A percentile compares a stretch with the other conserved stretches of the same genome.
These are phyloP conservation scores for Termitomyces sp. DNA, from an alignment of 768 basidiomycete genomes.

Conservation along the genomic window DNA sequence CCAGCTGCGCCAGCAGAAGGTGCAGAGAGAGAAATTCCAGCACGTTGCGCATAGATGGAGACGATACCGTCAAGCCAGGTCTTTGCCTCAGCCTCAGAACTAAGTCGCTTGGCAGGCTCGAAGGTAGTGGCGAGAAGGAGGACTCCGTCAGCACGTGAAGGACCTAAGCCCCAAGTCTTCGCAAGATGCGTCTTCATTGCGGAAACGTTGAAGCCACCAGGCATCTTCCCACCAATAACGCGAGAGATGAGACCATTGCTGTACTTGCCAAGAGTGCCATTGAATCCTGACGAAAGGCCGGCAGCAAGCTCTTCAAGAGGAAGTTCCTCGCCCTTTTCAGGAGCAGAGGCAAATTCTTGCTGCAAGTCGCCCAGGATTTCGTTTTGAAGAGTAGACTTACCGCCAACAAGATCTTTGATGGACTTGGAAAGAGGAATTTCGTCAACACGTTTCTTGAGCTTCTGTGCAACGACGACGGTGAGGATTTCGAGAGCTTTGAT, in stretches of 20 bases:
- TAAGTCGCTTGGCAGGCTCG: slow-evolving; percentile 93
- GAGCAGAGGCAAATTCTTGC: slow-evolving; percentile 90
- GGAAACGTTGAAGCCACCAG: slow-evolving; percentile 95
- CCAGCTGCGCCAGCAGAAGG: slow-evolving; percentile 62
- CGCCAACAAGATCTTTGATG: slow-evolving; percentile 97
- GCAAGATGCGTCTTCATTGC: slow-evolving; percentile 85
- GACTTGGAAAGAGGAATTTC: slow-evolving; percentile 91
- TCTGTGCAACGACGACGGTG: slow-evolving; percentile 89
- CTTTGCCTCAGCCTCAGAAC: slow-evolving; percentile 89
- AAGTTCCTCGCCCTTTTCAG: slow-evolving; percentile 98
- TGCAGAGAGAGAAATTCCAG: slow-evolving; percentile 80
- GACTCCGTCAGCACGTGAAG: slow-evolving; percentile 85
- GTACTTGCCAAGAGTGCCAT: slow-evolving; percentile 91
- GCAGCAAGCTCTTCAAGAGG: slow-evolving; percentile 94
- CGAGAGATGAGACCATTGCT: slow-evolving; percentile 87
- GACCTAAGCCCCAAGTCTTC: slow-evolving; percentile 95
- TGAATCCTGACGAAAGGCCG: slow-evolving; percentile 75
- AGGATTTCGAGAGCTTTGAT: slow-evolving; percentile 90
- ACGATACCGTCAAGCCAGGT: slow-evolving; percentile 89
- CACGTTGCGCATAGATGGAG: slow-evolving; percentile 79
- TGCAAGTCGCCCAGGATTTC: slow-evolving; percentile 97
- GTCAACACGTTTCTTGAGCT: slow-evolving; percentile 91
- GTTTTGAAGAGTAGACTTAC: slow-evolving; percentile 98
- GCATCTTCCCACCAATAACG: slow-evolving; percentile 94
- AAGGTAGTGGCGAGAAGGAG: slow-evolving; percentile 88